These are phyloP conservation scores for Phyllostachys edulis DNA, from an alignment of 176 grass and related monocot species.

Conservation along the genomic window DNA sequence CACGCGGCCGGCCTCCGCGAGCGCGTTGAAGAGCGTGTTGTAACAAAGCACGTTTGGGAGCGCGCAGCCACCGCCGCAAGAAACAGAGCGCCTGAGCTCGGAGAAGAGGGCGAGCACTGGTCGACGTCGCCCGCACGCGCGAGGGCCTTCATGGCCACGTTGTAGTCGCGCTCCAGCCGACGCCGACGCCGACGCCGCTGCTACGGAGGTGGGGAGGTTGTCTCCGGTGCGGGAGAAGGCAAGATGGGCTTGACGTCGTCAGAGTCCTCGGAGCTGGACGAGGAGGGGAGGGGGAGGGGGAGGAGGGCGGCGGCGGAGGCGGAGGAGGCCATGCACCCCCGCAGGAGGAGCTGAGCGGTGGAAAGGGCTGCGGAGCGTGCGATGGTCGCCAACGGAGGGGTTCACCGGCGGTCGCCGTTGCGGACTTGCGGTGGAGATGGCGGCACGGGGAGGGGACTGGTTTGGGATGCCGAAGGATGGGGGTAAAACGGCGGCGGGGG, in stretches of 20 bases:
- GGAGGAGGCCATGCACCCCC: slow-evolving; percentile 41
- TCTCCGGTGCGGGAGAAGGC: neutral
- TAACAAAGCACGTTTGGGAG: slow-evolving; percentile 66
- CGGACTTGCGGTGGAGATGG: neutral
- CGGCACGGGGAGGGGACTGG: neutral
- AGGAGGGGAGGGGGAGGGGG: slow-evolving; percentile 4
- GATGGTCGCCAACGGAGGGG: slow-evolving; percentile 36
- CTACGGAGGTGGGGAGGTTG: neutral
- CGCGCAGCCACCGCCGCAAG: neutral
- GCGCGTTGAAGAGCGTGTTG: slow-evolving; percentile 83
- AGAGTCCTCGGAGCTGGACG: slow-evolving; percentile 24
- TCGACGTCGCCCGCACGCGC: slow-evolving; percentile 43
- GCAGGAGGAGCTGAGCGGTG: slow-evolving; percentile 31
- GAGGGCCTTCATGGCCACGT: slow-evolving; percentile 64
- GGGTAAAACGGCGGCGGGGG: neutral
- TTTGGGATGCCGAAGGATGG: neutral
- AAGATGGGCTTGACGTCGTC: slow-evolving; percentile 17
- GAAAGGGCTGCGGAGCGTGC: slow-evolving; percentile 17
- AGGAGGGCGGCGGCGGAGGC: slow-evolving; percentile 20
- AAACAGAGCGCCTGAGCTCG: slow-evolving; percentile 40
- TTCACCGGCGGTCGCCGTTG: slow-evolving; percentile 32
- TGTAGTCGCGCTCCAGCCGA: slow-evolving; percentile 50
- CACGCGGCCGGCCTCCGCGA: slow-evolving; percentile 40
- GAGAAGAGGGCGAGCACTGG: slow-evolving; percentile 52
- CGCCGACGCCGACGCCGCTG: neutral